Base-by-base conservation (phyloP, 2,329 filamentous ascomycete species). In the Xylariaceae sp. region DNA sequence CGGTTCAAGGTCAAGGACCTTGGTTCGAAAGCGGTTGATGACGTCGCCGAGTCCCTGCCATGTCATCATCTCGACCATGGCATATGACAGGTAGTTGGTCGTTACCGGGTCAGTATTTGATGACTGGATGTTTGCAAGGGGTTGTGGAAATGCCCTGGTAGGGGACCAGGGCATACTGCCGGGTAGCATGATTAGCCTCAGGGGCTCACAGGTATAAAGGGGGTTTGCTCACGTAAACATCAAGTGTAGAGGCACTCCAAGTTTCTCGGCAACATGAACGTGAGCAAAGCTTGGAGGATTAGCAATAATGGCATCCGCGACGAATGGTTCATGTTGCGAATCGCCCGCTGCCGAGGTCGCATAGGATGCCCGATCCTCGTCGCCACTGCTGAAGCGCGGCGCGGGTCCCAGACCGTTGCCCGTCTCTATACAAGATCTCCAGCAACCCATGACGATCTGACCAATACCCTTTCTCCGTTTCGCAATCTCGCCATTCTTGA, bases 21-120 rank as follows among this genome's bases (percentile, higher is more conserved):
- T 86, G 64, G 88, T 86, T 55, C 92, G 82, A 69, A 96, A 97
- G 9, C 86, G 82, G 70, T 97, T 97, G 70, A 97, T 93, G 4
- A 97, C 79, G 73, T 97, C 92, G 44, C 92, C 92, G 3, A 96
- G 76, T 0, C 91, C 92, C 74, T 96, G 91, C 91, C 91, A 96
- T 9, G 92, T 92, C 80, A 96, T 85, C 83, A 95, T 90, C 66
- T 96, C 92, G 1, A 96, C 88, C 17, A 96, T 77, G 0, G 88
- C 86, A 68, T 96, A 96, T 0, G 88, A 89, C 58, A 95, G 80
- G 69, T 90, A 93, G 67, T 94, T 96, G 0, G 89, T 73, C 10
- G 71, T 73, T 11, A 72, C 83, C 4, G 84, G 80, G 67, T 94
- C 90, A 1, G 88, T 88, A 66, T 91, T 90, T 15, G 71, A 69